Conservation (phyloP, 2,329 filamentous ascomycete genomes). For the Geosmithia flava region DNA sequence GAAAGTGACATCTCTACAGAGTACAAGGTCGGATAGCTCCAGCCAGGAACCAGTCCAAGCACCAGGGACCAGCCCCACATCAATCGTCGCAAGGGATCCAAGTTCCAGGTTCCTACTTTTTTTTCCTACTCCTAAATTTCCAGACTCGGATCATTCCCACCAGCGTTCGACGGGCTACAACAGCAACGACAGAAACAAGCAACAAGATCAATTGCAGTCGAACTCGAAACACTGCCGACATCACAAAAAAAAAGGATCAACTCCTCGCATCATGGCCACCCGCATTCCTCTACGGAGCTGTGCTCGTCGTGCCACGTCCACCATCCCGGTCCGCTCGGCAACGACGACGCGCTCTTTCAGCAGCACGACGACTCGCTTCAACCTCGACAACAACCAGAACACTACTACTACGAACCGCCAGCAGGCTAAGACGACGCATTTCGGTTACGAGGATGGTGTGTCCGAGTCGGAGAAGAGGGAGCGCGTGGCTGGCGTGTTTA, state of each 20-base stretch:
- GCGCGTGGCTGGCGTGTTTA: constrained; percentile 77
- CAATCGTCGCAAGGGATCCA: too few relatives aligned
- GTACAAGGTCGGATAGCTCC: too few relatives aligned
- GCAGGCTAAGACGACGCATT: constrained; percentile 61
- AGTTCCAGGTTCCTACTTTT: too few relatives aligned
- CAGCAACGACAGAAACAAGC: too few relatives aligned
- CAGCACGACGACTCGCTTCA: constrained; percentile 1
- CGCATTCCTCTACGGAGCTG: constrained; percentile 16
- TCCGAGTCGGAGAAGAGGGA: constrained; percentile 63
- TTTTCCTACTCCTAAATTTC: too few relatives aligned
- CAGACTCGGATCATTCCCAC: too few relatives aligned
- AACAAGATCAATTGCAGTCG: too few relatives aligned
- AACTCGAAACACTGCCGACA: background rate
- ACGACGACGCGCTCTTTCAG: background rate
- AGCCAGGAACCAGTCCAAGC: too few relatives aligned
- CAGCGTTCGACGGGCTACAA: too few relatives aligned
- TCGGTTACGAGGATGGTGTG: constrained; percentile 71
- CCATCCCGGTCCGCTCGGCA: constrained; percentile 3
- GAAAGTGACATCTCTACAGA: too few relatives aligned
- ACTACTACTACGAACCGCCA: background rate
- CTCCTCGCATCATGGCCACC: constrained; percentile 7
- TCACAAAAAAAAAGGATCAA: background rate
- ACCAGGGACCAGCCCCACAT: too few relatives aligned
- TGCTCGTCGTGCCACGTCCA: constrained; percentile 8
- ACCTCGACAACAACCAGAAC: background rate